Base-by-base conservation (phyloP, 1,284 basidiomycete species). In the Cerrena zonata region DNA sequence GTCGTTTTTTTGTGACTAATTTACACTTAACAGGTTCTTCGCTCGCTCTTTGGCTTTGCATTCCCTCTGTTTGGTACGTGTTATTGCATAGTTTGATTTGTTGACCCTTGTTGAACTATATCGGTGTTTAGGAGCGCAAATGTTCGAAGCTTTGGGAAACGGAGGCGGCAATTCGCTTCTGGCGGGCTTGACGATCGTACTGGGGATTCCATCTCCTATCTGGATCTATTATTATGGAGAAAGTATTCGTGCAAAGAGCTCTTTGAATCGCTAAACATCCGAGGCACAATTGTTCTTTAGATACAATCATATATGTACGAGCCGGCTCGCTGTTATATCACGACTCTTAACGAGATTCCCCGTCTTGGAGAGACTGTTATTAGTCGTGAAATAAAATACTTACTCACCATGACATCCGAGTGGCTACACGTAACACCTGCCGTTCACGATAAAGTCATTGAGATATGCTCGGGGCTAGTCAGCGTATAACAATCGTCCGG, bases 161-260 rank as follows among this genome's bases (percentile, higher is more conserved):
- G 85, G 86, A n/a, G 76, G 78, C 23, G 86, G 84, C 22, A 86
- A 86, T 62, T 76, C 77, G 25, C 61, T 83, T 43, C 69, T 84
- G 1, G 79, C 73, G 0, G 72, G 69, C 10, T 53, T 68, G 10
- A 63, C 63, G 15, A 64, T 68, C 45, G 58, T 59, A 4, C 56
- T 68, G 26, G 82, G 82, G 5, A 78, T 84, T 49, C 82, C 82
- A 1, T 84, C 84, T 67, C 81, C 82, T 1, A 65, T 82, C 4
- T 82, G 73, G 70, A 66, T 84, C 0, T 85, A 76, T 59, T 82
- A 73, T 67, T 70, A 71, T 45, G 82, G 82, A 26, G 82, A 78
- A 59, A 58, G 67, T 27, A 67, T 76, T 42, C 67, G 76, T 24
- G 59, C 64, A 10, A 58, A 58, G 13, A 71, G 66, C 51, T 55